phyloP scores from a whole-genome alignment of 805 yeast species.

The Wickerhamiella occidentalis region DNA sequence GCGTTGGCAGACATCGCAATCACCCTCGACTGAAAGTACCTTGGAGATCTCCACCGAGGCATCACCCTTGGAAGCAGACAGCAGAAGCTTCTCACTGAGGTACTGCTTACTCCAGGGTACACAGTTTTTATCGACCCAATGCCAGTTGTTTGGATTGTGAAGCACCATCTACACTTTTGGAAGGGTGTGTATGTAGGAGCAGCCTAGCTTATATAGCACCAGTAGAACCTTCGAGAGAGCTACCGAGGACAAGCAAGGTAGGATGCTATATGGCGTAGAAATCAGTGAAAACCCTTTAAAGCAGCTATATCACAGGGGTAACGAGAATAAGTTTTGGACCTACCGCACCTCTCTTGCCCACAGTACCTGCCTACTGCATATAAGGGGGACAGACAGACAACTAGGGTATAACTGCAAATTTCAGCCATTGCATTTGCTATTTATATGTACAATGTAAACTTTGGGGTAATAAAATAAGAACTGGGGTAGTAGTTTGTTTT shows the following conservation, averaged over 20 bases:
- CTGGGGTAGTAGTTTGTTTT: neutral
- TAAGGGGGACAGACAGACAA: no score
- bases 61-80: slow-evolving; percentile 29
- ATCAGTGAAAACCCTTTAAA: no score
- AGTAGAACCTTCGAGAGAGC: slow-evolving; percentile 11
- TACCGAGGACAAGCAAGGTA: neutral
- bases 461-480: neutral
- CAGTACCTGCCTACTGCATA: no score
- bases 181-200: neutral
- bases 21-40: slow-evolving; percentile 70
- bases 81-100: slow-evolving; percentile 46
- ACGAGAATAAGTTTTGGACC: no score
- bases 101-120: slow-evolving; percentile 78
- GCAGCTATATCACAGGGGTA: no score
- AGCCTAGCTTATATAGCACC: neutral
- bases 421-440: no score
- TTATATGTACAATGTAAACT: no score
- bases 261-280: neutral
- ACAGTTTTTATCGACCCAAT: slow-evolving; percentile 98
- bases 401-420: no score
- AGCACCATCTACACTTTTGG: slow-evolving; percentile 58
- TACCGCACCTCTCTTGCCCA: no score
- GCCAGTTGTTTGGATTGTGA: slow-evolving; percentile 97
- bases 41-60: slow-evolving; percentile 30
- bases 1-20: slow-evolving; percentile 92